Evolutionary conservation across 2,329 filamentous ascomycete species (phyloP), one percentile per base, ranked within the genome.

Genomic region (Cladorrhinum sp.): DNA sequence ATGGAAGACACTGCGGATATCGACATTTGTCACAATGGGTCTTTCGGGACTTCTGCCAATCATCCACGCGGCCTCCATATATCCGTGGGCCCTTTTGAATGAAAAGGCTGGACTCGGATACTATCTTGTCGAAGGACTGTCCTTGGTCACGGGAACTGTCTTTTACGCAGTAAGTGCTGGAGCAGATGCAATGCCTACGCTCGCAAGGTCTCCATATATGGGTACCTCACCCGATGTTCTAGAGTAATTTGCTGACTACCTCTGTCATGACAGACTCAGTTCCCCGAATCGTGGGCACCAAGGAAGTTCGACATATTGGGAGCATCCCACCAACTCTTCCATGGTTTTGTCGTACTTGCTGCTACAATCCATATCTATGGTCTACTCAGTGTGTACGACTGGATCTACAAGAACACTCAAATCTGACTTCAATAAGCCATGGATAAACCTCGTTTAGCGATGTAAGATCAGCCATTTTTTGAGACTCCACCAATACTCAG

Each of bases 21-120:
- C 70, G 22, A 72, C 71, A 3, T 77, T 77, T 56, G 65, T 78
- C 5, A 71, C 67, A 9, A 75, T 74, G 8, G 75, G 75, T 2
- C 53, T 78, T 29, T 77, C 74, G 4, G 75, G 72, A 1, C 64
- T 78, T 27, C 71, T 71, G 3, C 76, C 76, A 2, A 71, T 78
- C 16, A 67, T 72, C n/a, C 76, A 78, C 58, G 75, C 73, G 1
- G 71, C 72, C 25, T 52, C 65, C 18, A 69, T 41, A 16, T 41
- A 41, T 41, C 36, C 36, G 7, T 41, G 36, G 36, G 36, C 7
- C 5, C 36, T 41, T 13, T n/a, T 41, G 36, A 41, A 41, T 41
- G 36, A 41, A 41, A 41, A 41, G 16, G 36, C 36, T 41, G 36
- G 36, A 41, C 16, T 41, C 8, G 36, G 36, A 41, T 41, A 41